Conservation (phyloP, 495 filamentous ascomycete species). For the Cenococcum geophilum region DNA sequence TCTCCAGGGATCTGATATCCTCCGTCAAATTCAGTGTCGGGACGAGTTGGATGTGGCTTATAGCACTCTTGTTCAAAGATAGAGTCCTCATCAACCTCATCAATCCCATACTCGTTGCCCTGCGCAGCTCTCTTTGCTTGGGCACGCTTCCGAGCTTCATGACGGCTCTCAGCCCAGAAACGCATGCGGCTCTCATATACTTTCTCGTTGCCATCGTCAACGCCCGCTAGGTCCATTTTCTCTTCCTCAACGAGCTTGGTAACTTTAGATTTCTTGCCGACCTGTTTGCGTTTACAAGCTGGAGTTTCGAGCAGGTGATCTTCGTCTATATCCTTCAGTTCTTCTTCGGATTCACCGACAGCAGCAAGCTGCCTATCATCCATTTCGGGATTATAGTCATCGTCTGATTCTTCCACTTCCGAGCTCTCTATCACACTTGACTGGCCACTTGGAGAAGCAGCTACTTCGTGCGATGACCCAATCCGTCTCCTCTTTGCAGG, state of each 20-base stretch:
- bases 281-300: constrained; percentile 27
- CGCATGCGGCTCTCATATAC: constrained; percentile 72
- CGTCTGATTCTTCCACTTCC: constrained; percentile 24
- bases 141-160: constrained; percentile 54
- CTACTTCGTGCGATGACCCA: background rate
- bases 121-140: constrained; percentile 17
- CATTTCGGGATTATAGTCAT: constrained; percentile 32
- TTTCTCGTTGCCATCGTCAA: constrained; percentile 88
- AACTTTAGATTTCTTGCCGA: constrained; percentile 40
- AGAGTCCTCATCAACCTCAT: constrained; percentile 33
- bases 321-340: constrained; percentile 38
- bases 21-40: constrained; percentile 65
- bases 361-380: constrained; percentile 28
- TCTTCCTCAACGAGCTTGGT: constrained; percentile 37
- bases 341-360: constrained; percentile 30
- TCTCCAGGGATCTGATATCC: constrained; percentile 82
- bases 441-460: constrained; percentile 1
- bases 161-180: constrained; percentile 66
- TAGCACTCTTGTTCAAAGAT: constrained; percentile 64
- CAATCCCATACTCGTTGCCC: constrained; percentile 22
- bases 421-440: constrained; percentile 15
- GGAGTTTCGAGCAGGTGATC: constrained; percentile 42
- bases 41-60: constrained; percentile 71
- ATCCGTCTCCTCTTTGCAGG: constrained; percentile 42
- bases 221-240: constrained; percentile 61